These are phyloP conservation scores for Penicillium crustosum DNA, from an alignment of 2,329 filamentous ascomycete genomes.

Conservation along the genomic window DNA sequence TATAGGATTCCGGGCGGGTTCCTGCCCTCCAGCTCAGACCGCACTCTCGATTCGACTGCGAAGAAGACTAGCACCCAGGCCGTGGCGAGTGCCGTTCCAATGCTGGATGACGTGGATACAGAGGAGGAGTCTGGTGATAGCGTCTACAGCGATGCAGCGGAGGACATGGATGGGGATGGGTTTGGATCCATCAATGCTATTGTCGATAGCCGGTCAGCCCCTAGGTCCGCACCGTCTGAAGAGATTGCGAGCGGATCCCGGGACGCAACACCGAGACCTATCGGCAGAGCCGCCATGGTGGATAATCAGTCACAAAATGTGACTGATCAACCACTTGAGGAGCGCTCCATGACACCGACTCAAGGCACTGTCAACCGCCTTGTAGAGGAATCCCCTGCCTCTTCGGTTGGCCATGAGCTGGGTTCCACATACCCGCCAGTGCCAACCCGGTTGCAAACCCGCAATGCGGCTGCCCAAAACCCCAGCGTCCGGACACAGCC, in stretches of 20 bases:
- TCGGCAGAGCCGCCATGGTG: slow-evolving; percentile 11
- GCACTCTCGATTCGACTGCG: slow-evolving; percentile 13
- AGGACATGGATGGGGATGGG: slow-evolving; percentile 44
- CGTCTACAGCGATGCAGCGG: slow-evolving; percentile 49
- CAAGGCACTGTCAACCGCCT: slow-evolving; percentile 15
- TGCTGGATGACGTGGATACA: slow-evolving; percentile 26
- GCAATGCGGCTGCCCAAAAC: slow-evolving; percentile 1
- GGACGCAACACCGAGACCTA: slow-evolving; percentile 20
- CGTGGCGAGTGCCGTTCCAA: slow-evolving; percentile 15
- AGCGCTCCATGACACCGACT: slow-evolving; percentile 24
- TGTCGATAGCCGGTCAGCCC: slow-evolving; percentile 37
- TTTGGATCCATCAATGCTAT: slow-evolving; percentile 54
- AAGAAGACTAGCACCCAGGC: slow-evolving; percentile 14
- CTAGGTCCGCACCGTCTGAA: slow-evolving; percentile 14
- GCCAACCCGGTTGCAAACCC: slow-evolving; percentile 10
- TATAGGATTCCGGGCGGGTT: slow-evolving; percentile 62
- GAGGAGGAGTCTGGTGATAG: slow-evolving; percentile 46
- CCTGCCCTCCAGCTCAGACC: slow-evolving; percentile 39
- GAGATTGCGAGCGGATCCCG: slow-evolving; percentile 15
- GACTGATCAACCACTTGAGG: slow-evolving; percentile 12
- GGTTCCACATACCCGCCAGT: slow-evolving; percentile 22
- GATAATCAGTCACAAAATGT: slow-evolving; percentile 18
- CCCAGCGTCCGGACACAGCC: slow-evolving; percentile 10
- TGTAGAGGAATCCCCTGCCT: slow-evolving; percentile 21
- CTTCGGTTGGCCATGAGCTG: slow-evolving; percentile 16